Evolutionary conservation across 768 basidiomycete species (phyloP).

Genomic region (Steccherinum ochraceum): DNA sequence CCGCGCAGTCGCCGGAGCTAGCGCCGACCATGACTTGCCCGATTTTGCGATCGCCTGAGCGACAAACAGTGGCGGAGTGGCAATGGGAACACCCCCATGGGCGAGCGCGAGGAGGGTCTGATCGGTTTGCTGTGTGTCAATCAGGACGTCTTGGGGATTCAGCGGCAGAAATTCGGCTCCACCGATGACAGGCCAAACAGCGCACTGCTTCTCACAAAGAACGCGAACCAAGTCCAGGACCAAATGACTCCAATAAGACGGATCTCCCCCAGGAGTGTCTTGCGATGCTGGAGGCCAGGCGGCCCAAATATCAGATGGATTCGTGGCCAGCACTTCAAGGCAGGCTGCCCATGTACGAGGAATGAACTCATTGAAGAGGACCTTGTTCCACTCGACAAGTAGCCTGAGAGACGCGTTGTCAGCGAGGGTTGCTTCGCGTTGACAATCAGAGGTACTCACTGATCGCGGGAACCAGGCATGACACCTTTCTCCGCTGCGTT

Average conservation of each 20-base stretch:
- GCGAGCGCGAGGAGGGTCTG: not conserved
- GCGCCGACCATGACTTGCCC: too few species aligned
- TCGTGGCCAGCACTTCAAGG: constrained; percentile 23
- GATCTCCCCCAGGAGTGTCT: not conserved
- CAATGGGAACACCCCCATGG: constrained; percentile 27
- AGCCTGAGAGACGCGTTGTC: constrained; percentile 23
- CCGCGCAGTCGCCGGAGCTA: too few species aligned
- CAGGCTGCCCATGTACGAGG: constrained; percentile 36
- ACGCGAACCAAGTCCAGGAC: not conserved
- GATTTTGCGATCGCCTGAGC: too few species aligned
- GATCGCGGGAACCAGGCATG: constrained; percentile 31
- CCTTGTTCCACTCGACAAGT: constrained; percentile 40
- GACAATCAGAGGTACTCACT: constrained; percentile 24
- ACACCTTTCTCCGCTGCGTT: constrained; percentile 34
- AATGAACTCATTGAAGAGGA: constrained; percentile 38
- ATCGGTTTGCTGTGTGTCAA: not conserved
- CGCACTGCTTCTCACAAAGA: not conserved
- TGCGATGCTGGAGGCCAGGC: constrained; percentile 30
- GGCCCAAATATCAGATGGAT: constrained; percentile 25
- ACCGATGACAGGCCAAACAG: not conserved
- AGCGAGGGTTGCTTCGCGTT: not conserved
- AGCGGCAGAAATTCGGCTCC: not conserved
- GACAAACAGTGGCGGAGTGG: constrained; percentile 32
- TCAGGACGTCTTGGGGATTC: not conserved
- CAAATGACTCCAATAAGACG: not conserved